These are phyloP conservation scores for Hymenoscyphus albidus DNA, from an alignment of 2,329 filamentous ascomycete species.

Conservation along the genomic window DNA sequence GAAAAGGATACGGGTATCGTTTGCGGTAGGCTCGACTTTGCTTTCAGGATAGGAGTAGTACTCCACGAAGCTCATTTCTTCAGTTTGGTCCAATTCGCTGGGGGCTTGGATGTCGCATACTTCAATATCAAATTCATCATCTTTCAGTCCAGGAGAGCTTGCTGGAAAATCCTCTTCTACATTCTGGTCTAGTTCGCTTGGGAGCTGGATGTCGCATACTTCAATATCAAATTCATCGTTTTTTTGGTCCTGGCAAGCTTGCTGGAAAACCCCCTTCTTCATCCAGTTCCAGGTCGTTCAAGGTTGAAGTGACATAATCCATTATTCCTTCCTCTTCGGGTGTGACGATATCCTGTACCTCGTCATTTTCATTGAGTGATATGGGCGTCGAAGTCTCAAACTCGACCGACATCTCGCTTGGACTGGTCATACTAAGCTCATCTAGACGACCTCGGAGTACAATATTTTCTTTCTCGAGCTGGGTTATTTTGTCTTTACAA, in stretches of 20 bases:
- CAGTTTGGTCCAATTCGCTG: neutral
- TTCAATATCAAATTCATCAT: neutral
- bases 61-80: neutral
- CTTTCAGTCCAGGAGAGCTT: neutral
- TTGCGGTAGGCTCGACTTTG: neutral
- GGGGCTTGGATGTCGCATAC: neutral
- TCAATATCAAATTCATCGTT: neutral
- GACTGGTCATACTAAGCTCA: neutral
- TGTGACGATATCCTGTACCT: neutral
- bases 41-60: neutral
- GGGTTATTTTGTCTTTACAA: neutral
- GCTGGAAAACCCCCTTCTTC: neutral
- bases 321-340: neutral
- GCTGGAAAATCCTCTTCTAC: neutral
- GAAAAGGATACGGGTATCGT: too few species aligned
- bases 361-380: neutral
- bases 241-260: neutral
- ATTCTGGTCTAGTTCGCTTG: neutral
- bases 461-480: neutral
- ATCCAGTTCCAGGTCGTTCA: neutral
- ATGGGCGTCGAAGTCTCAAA: neutral
- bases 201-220: neutral
- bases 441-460: neutral
- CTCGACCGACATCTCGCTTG: neutral
- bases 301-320: neutral